phyloP scores from a whole-genome alignment of 805 yeast species.

The Wickerhamomyces strasburgensis region DNA sequence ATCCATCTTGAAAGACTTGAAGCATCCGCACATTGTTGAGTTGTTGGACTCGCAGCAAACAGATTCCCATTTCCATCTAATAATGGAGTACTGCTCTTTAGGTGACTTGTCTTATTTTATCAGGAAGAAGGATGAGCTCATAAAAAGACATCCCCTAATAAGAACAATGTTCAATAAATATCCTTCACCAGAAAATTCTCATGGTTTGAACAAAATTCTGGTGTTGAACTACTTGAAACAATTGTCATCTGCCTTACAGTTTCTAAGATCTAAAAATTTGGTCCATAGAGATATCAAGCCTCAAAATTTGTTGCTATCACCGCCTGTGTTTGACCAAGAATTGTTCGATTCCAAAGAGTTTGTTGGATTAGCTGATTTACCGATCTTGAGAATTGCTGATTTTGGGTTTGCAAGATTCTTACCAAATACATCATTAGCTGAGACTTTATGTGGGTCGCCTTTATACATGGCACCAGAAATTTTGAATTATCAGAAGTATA shows the following conservation, averaged over 20 bases:
- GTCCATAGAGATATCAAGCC: slow-evolving; percentile 97
- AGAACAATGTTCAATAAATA: slow-evolving; percentile 71
- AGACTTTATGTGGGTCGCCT: slow-evolving; percentile 96
- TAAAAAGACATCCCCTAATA: slow-evolving; percentile 71
- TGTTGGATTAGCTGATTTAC: slow-evolving; percentile 83
- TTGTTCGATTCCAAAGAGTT: slow-evolving; percentile 50
- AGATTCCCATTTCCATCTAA: slow-evolving; percentile 70
- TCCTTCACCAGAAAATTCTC: slow-evolving; percentile 73
- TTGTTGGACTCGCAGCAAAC: slow-evolving; percentile 81
- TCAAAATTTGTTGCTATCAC: slow-evolving; percentile 75
- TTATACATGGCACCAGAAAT: slow-evolving; percentile 99
- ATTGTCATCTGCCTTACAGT: slow-evolving; percentile 75
- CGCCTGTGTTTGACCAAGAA: slow-evolving; percentile 65
- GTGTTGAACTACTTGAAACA: slow-evolving; percentile 86
- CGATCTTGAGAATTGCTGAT: slow-evolving; percentile 90
- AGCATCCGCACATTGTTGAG: slow-evolving; percentile 90
- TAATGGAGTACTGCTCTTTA: slow-evolving; percentile 95
- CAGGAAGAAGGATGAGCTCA: slow-evolving; percentile 65
- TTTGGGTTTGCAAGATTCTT: slow-evolving; percentile 95
- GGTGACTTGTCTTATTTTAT: slow-evolving; percentile 92
- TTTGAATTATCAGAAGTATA: slow-evolving; percentile 86
- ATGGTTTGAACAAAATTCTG: slow-evolving; percentile 74
- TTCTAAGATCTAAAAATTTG: slow-evolving; percentile 74
- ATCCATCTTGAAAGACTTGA: slow-evolving; percentile 77
- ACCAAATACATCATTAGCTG: slow-evolving; percentile 92